Evolutionary conservation across 2,329 filamentous ascomycete species (phyloP), one percentile per base, ranked within the genome.

Genomic region (Grosmannia penicillata): DNA sequence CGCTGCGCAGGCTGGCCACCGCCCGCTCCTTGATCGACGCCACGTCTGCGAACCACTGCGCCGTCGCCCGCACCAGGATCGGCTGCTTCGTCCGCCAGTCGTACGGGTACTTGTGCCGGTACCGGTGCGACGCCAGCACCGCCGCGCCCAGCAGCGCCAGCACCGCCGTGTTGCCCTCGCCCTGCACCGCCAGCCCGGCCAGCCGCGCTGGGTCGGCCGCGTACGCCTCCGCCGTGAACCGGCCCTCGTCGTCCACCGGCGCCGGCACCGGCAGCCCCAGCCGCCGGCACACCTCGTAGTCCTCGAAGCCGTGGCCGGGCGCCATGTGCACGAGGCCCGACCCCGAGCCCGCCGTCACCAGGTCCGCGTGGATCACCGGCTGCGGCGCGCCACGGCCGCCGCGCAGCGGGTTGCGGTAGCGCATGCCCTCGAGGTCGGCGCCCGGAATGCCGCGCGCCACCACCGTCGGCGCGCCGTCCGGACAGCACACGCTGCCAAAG

Each of bases 21-120:
- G 87, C 83, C 24, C 72, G 66, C 2, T 72, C 63, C 49, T 93
- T 93, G 56, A 96, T 89, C 36, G 69, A 73, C 13, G 70, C 84
- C 3, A 95, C 84, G 56, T 96, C 84, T 10, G 91, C 86, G 53
- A 98, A 98, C 91, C 91, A 98, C 59, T 98, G 91, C 27, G 87
- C 84, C 0, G 93, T 98, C 4, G 91, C 89, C 47, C 91, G 68
- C 25, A 93, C 75, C 43, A 98, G 85, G 36, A 98, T 78, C 1
- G 91, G 91, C 48, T 82, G 70, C 58, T 96, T 98, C 0, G 89
- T 93, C 38, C 91, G 73, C 91, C 91, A 98, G 59, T 98, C 91
- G 49, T 96, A 94, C 0, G 91, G 91, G 54, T 96, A 96, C 57
- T 94, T 96, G 65, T 98, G 91, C 37, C 68, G 69, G 53, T 89